phyloP scores from a whole-genome alignment of 192 early-diverging fungal species.

The Rhizoclosmatium sp. region DNA sequence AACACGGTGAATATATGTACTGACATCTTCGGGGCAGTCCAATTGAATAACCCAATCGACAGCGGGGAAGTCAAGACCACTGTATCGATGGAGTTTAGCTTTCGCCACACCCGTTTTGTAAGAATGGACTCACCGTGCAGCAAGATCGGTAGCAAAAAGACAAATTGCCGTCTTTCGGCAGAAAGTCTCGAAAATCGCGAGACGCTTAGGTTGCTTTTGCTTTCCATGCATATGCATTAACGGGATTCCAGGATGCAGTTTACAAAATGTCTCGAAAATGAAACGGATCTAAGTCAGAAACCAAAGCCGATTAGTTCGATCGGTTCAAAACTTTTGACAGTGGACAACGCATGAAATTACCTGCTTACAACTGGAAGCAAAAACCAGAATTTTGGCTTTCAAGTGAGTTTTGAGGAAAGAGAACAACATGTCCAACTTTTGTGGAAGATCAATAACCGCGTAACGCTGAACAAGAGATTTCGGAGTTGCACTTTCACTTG shows the following conservation, averaged over 20 bases:
- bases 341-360: slow-evolving; percentile 44
- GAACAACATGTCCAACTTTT: slow-evolving; percentile 95
- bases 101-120: neutral
- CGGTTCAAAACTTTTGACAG: neutral
- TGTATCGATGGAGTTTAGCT: neutral
- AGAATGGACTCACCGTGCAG: slow-evolving; percentile 67
- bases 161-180: slow-evolving; percentile 76
- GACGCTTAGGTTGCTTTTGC: slow-evolving; percentile 93
- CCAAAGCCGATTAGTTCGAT: neutral
- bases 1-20: slow-evolving; percentile 97
- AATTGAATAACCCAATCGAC: slow-evolving; percentile 99
- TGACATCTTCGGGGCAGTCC: slow-evolving; percentile 96
- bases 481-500: slow-evolving; percentile 82
- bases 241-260: slow-evolving; percentile 91
- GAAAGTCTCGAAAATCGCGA: slow-evolving; percentile 94
- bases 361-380: slow-evolving; percentile 96
- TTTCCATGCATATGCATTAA: slow-evolving; percentile 94
- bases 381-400: slow-evolving; percentile 88
- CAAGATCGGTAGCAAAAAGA: slow-evolving; percentile 94
- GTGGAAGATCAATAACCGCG: slow-evolving; percentile 78
- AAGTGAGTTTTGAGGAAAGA: slow-evolving; percentile 96
- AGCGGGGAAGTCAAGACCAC: slow-evolving; percentile 95
- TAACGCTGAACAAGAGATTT: slow-evolving; percentile 85
- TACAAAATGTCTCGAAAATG: slow-evolving; percentile 94
- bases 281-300: slow-evolving; percentile 67